A percentile compares a stretch with the other conserved stretches of the same genome.
These are phyloP conservation scores for Zymoseptoria crescenta DNA, from an alignment of 2,329 filamentous ascomycete species.

Conservation along the genomic window DNA sequence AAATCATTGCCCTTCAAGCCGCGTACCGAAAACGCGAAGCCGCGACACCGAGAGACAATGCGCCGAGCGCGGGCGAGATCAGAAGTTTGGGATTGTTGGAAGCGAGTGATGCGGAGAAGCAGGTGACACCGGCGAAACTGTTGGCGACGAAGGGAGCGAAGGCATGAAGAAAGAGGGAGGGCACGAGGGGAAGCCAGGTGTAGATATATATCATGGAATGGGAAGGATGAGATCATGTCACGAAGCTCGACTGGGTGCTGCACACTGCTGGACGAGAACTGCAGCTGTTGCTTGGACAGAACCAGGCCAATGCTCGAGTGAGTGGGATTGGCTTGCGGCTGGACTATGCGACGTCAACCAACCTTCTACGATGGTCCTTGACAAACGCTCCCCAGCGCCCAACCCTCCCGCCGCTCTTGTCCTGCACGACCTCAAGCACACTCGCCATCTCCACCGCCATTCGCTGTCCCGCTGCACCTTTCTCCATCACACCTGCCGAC, in stretches of 20 bases:
- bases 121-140: conserved; percentile 38
- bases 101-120: conserved; percentile 65
- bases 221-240: not conserved
- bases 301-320: too few relatives aligned
- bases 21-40: conserved; percentile 77
- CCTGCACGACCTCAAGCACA: conserved; percentile 39
- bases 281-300: not conserved
- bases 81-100: conserved; percentile 75
- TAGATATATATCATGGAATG: conserved; percentile 9
- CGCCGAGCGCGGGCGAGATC: conserved; percentile 77
- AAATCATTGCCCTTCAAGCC: conserved; percentile 68
- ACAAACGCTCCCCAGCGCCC: conserved; percentile 33
- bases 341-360: conserved; percentile 8
- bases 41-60: conserved; percentile 67
- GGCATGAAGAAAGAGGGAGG: conserved; percentile 2
- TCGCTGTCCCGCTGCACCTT: conserved; percentile 16
- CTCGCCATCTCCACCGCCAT: conserved; percentile 22
- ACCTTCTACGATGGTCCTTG: conserved; percentile 13
- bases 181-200: not conserved
- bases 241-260: not conserved
- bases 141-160: conserved; percentile 26
- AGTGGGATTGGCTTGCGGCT: not conserved
- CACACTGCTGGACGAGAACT: not conserved
- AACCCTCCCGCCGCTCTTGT: conserved; percentile 31
- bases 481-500: conserved; percentile 28